These are phyloP conservation scores for Knufia petricola DNA, from an alignment of 2,329 filamentous ascomycete genomes.

Conservation along the genomic window DNA sequence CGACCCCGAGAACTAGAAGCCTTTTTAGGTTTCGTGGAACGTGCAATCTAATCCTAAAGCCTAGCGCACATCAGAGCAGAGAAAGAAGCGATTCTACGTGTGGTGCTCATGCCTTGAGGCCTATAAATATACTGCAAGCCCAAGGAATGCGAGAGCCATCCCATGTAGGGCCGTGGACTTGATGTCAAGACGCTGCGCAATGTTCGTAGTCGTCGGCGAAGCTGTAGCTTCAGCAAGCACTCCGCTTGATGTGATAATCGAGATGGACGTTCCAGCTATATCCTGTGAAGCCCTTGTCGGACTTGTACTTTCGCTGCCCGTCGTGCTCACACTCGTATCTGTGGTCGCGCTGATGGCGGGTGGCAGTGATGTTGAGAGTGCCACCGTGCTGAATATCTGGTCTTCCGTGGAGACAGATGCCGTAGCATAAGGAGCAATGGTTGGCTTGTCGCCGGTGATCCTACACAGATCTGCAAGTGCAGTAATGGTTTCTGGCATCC, in stretches of 20 bases:
- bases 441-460: constrained; percentile 15
- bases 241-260: neutral
- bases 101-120: neutral
- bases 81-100: too few relatives aligned
- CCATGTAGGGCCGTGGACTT: neutral
- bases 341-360: neutral
- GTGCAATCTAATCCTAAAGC: too few relatives aligned
- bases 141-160: neutral
- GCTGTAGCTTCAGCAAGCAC: neutral
- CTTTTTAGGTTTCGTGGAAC: too few relatives aligned
- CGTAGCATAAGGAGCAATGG: constrained; percentile 19
- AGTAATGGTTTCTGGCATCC: constrained; percentile 11
- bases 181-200: neutral
- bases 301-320: too few relatives aligned
- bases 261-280: constrained; percentile 7
- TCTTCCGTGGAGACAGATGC: constrained; percentile 11
- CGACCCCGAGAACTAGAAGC: too few relatives aligned
- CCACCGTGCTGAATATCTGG: constrained; percentile 17
- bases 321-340: neutral
- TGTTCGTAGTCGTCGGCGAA: neutral
- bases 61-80: too few relatives aligned
- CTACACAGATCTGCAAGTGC: constrained; percentile 19
- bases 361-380: constrained; percentile 6
- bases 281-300: neutral
- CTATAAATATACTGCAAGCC: constrained; percentile 3